A percentile compares a stretch with the other conserved stretches of the same genome.
phyloP scores from a whole-genome alignment of 2,329 filamentous ascomycete genomes.

The Parastagonospora avenae region DNA sequence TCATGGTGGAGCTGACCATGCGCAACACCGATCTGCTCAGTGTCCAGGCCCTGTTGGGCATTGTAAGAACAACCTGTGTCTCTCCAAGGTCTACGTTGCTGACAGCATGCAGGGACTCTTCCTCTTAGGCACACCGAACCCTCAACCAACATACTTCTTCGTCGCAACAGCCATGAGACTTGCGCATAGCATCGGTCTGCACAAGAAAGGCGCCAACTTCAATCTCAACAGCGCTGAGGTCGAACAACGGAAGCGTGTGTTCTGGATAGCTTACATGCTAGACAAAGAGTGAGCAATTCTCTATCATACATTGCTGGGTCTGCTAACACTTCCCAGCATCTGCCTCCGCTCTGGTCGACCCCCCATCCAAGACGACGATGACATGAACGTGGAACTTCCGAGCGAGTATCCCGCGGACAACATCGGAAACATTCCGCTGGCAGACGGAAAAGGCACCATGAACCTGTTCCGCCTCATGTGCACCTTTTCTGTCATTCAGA shows the following conservation, averaged over 20 bases:
- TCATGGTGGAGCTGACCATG: slow-evolving; percentile 91
- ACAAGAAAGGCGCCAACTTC: slow-evolving; percentile 91
- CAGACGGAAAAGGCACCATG: slow-evolving; percentile 88
- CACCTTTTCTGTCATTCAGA: slow-evolving; percentile 88
- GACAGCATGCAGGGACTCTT: slow-evolving; percentile 68
- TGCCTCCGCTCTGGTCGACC: slow-evolving; percentile 74
- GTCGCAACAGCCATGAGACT: slow-evolving; percentile 89
- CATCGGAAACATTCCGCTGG: slow-evolving; percentile 89
- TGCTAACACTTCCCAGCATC: slow-evolving; percentile 54
- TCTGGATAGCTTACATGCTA: slow-evolving; percentile 77
- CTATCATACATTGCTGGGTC: neutral
- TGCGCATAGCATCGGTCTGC: slow-evolving; percentile 91
- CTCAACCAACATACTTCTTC: slow-evolving; percentile 89
- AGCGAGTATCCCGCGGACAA: slow-evolving; percentile 90
- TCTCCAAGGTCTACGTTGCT: slow-evolving; percentile 12
- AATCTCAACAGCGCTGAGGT: slow-evolving; percentile 92
- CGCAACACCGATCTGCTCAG: slow-evolving; percentile 93
- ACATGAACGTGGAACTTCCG: slow-evolving; percentile 95
- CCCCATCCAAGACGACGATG: slow-evolving; percentile 74
- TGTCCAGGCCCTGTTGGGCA: slow-evolving; percentile 90
- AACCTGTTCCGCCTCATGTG: slow-evolving; percentile 95
- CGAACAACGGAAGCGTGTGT: slow-evolving; percentile 82
- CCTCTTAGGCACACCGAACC: slow-evolving; percentile 94
- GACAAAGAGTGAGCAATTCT: slow-evolving; percentile 66
- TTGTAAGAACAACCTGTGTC: slow-evolving; percentile 58